Evolutionary conservation across 2,329 filamentous ascomycete genomes (phyloP).

Genomic region (Penicillium sp.): DNA sequence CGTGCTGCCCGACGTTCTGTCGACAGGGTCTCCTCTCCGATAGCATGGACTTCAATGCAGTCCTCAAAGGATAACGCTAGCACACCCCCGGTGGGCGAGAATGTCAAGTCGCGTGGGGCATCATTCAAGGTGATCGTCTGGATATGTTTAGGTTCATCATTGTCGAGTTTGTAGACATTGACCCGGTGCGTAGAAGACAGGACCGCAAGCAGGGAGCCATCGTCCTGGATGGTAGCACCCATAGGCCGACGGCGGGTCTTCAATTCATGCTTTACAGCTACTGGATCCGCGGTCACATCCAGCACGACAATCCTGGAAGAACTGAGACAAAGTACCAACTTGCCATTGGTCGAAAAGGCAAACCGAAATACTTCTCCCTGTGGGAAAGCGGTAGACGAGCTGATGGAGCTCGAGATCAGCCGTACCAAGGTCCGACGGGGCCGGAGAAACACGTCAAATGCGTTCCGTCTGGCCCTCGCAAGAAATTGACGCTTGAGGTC

Average conservation of each 20-base stretch:
- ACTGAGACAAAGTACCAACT: constrained; percentile 73
- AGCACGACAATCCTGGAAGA: constrained; percentile 80
- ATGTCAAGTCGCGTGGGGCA: constrained; percentile 68
- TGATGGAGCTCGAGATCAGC: constrained; percentile 76
- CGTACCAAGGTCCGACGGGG: constrained; percentile 69
- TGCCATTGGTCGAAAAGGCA: constrained; percentile 68
- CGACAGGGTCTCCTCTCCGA: constrained; percentile 59
- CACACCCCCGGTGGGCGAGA: constrained; percentile 77
- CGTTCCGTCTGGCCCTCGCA: constrained; percentile 67
- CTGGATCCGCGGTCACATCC: constrained; percentile 57
- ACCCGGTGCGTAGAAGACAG: constrained; percentile 78
- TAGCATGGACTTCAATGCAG: constrained; percentile 80
- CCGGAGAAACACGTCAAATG: constrained; percentile 70
- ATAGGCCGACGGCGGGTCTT: constrained; percentile 73
- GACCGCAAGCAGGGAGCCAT: constrained; percentile 71
- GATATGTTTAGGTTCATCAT: constrained; percentile 62
- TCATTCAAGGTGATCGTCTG: constrained; percentile 74
- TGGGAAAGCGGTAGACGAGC: constrained; percentile 72
- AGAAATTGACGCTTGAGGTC: constrained; percentile 62
- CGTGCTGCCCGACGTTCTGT: constrained; percentile 72
- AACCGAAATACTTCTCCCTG: constrained; percentile 84
- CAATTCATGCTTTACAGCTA: constrained; percentile 68
- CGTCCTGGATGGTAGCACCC: constrained; percentile 72
- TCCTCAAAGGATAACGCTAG: constrained; percentile 80
- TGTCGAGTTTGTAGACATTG: constrained; percentile 71